These are phyloP conservation scores for Candida neerlandica DNA, from an alignment of 1,139 yeast species.

Conservation along the genomic window DNA sequence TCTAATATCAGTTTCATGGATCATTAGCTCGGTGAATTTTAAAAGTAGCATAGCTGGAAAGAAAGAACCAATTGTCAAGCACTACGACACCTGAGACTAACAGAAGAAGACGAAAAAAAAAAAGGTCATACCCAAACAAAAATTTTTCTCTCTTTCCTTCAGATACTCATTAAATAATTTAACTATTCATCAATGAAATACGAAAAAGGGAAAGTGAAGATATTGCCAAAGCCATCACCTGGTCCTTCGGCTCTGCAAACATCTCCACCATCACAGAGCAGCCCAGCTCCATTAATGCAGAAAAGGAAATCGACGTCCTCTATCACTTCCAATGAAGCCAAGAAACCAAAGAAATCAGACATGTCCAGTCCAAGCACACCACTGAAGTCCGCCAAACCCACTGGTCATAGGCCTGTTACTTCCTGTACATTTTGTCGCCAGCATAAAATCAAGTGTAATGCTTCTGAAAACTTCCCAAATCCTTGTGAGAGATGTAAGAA, in stretches of 20 bases:
- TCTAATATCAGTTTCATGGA: background rate
- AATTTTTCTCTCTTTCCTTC: background rate
- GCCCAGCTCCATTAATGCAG: constrained; percentile 8
- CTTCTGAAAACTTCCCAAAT: constrained; percentile 77
- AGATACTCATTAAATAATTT: background rate
- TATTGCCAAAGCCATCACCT: constrained; percentile 26
- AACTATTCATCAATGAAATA: constrained; percentile 12
- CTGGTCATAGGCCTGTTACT: constrained; percentile 79
- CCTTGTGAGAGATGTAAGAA: constrained; percentile 84
- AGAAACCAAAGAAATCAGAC: constrained; percentile 1
- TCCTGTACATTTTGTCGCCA: constrained; percentile 95
- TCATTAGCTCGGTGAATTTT: background rate
- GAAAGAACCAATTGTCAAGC: background rate
- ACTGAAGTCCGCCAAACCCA: constrained; percentile 25
- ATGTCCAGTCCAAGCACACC: constrained; percentile 8
- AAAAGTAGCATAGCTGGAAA: background rate
- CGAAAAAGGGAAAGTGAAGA: constrained; percentile 42
- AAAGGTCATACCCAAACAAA: background rate
- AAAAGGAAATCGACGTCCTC: constrained; percentile 13
- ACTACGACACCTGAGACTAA: background rate
- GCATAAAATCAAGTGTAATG: constrained; percentile 92
- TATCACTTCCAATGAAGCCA: background rate
- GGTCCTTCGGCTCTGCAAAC: constrained; percentile 12
- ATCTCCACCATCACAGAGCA: constrained; percentile 12
- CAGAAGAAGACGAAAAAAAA: background rate